Evolutionary conservation across 2,329 filamentous ascomycete species (phyloP).

Genomic region (Xylariaceae sp.): DNA sequence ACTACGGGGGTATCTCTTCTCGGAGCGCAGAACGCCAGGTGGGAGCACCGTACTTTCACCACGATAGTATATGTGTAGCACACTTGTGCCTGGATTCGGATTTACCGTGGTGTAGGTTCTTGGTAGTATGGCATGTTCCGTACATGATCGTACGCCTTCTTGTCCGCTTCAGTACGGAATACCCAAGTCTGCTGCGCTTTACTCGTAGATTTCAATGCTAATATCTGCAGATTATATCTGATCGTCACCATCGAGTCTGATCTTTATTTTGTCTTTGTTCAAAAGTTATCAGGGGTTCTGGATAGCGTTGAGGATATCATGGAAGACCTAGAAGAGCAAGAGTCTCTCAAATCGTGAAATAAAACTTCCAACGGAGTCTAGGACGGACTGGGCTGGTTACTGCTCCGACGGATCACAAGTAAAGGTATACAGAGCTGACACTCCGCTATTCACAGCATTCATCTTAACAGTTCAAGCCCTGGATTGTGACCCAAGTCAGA

Average conservation of each 20-base stretch:
- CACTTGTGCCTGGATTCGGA: slow-evolving; percentile 7
- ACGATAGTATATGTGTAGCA: not conserved
- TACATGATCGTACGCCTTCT: slow-evolving; percentile 6
- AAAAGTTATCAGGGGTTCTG: not conserved
- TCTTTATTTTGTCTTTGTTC: not conserved
- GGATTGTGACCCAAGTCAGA: slow-evolving; percentile 6
- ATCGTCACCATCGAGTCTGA: not conserved
- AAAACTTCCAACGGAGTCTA: not conserved
- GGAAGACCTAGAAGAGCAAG: not conserved
- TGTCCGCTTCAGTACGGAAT: slow-evolving; percentile 7
- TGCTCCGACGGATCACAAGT: slow-evolving; percentile 9
- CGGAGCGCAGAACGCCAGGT: not conserved
- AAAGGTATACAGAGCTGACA: slow-evolving; percentile 7
- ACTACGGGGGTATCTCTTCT: not conserved
- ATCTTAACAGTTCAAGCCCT: not conserved
- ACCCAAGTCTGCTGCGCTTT: not conserved
- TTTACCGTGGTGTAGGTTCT: not conserved
- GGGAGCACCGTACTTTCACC: not conserved
- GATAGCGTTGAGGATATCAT: not conserved
- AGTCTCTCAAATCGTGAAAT: not conserved
- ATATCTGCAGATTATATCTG: not conserved
- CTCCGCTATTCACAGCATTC: slow-evolving; percentile 1
- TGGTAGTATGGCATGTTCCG: not conserved
- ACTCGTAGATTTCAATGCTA: not conserved
- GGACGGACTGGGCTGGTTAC: not conserved